Evolutionary conservation across 148 eudicot genomes (phyloP).

Genomic region (Fagopyrum homotropicum): DNA sequence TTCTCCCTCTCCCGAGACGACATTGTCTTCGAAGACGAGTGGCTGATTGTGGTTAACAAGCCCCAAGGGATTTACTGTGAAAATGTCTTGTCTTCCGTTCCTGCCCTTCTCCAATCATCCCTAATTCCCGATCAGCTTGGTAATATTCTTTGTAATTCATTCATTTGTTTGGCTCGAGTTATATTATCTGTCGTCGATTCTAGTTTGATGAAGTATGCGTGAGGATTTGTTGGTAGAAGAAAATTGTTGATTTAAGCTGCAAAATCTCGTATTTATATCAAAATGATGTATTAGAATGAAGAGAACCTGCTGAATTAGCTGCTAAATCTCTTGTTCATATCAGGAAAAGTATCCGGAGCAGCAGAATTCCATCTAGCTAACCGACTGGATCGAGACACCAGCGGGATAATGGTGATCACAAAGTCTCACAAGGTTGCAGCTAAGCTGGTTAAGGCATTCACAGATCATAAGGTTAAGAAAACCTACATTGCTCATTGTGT

Average conservation of each 20-base stretch:
- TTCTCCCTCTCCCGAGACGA: conserved; percentile 42
- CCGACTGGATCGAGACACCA: conserved; percentile 91
- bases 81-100: conserved; percentile 52
- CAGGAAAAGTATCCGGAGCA: conserved; percentile 32
- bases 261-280: neutral
- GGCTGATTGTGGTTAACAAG: conserved; percentile 79
- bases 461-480: conserved; percentile 77
- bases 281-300: neutral
- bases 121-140: conserved; percentile 18
- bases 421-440: conserved; percentile 85
- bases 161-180: neutral
- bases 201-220: neutral
- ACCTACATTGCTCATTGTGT: conserved; percentile 68
- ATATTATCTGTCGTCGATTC: neutral
- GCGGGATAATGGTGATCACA: conserved; percentile 78
- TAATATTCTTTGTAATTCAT: neutral
- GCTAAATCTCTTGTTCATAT: conserved; percentile 7
- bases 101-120: conserved; percentile 29
- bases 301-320: neutral
- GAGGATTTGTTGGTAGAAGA: neutral
- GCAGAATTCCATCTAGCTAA: conserved; percentile 91
- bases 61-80: conserved; percentile 87
- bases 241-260: neutral
- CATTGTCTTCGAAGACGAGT: conserved; percentile 69
- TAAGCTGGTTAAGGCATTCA: conserved; percentile 87